Evolutionary conservation across 2,329 filamentous ascomycete genomes (phyloP).

Genomic region (Monilinia aucupariae): DNA sequence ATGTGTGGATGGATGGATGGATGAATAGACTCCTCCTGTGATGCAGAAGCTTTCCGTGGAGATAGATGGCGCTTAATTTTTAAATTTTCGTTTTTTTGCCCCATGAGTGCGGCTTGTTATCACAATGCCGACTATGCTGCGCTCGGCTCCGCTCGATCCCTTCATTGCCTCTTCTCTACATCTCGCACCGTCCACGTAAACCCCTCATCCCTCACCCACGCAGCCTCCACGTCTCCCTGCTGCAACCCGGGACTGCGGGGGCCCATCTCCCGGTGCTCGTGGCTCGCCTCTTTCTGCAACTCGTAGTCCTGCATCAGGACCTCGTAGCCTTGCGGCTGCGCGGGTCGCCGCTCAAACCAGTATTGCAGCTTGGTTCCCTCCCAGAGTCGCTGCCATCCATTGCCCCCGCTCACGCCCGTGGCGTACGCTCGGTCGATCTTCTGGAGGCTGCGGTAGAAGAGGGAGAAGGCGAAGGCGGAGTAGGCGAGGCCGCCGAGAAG

Average conservation of each 20-base stretch:
- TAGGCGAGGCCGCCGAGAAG: conserved; percentile 77
- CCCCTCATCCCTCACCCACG: conserved; percentile 25
- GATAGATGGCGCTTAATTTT: no score
- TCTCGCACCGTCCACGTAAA: conserved; percentile 20
- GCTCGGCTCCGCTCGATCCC: no score
- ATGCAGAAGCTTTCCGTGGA: no score
- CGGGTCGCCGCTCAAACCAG: conserved; percentile 25
- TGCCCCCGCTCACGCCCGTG: conserved; percentile 27
- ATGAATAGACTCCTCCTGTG: no score
- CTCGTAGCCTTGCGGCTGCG: conserved; percentile 23
- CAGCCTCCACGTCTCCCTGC: conserved; percentile 23
- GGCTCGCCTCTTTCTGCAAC: not conserved
- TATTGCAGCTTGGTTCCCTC: conserved; percentile 28
- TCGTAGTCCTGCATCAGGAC: conserved; percentile 4
- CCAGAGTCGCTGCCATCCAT: conserved; percentile 31
- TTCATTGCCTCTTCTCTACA: not conserved
- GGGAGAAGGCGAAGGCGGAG: conserved; percentile 68
- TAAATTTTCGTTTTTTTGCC: no score
- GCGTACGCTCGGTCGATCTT: conserved; percentile 31
- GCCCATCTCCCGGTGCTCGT: not conserved
- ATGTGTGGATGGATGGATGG: no score
- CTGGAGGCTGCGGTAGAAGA: conserved; percentile 29
- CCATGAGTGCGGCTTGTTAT: no score
- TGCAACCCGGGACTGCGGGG: not conserved
- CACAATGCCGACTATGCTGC: no score